phyloP scores from a whole-genome alignment of 75 land plant genomes.

The Sequoiadendron giganteum region DNA sequence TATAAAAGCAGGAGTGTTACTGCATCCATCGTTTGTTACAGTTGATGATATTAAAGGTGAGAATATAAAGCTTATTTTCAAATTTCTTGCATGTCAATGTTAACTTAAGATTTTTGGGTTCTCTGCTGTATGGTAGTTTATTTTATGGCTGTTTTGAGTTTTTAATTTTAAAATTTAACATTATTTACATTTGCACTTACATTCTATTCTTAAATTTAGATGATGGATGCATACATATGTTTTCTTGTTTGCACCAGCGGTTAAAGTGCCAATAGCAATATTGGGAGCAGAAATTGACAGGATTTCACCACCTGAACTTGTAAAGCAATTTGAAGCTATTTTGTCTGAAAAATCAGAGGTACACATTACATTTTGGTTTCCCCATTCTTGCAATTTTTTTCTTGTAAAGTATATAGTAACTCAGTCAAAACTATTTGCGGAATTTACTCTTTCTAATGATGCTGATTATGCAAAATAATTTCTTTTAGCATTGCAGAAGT shows the following conservation, averaged over 20 bases:
- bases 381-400: neutral
- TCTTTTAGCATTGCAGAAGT: neutral
- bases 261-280: conserved; percentile 49
- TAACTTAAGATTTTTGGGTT: neutral
- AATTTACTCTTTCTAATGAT: neutral
- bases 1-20: conserved; percentile 52
- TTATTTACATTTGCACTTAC: neutral
- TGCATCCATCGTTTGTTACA: conserved; percentile 62
- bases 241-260: conserved; percentile 21
- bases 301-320: conserved; percentile 50
- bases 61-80: neutral
- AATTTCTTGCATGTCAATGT: neutral
- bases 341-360: conserved; percentile 39
- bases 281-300: conserved; percentile 79
- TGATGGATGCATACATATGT: neutral
- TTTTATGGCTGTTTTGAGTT: neutral
- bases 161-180: neutral
- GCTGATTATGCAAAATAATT: neutral
- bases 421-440: neutral
- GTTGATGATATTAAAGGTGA: conserved; percentile 58
- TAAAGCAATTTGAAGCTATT: conserved; percentile 50
- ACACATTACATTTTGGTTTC: neutral
- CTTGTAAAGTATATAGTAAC: neutral
- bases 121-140: neutral
- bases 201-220: conserved; percentile 1